Conservation (phyloP, 2,329 filamentous ascomycete species). For the Ophiocordyceps camponoti-floridani region DNA sequence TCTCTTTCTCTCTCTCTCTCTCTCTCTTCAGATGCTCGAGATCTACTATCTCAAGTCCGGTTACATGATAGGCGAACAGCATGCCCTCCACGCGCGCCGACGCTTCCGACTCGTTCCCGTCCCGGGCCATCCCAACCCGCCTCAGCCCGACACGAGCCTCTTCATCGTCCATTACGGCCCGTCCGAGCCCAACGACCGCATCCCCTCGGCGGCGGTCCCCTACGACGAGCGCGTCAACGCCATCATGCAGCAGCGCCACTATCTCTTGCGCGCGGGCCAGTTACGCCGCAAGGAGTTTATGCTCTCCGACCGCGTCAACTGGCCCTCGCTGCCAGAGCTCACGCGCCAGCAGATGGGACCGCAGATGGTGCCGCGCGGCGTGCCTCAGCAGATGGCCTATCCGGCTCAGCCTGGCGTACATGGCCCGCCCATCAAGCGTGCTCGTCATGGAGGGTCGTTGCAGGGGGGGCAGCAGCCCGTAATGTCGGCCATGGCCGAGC, state of each 20-base stretch:
- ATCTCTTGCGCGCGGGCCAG: constrained; percentile 57
- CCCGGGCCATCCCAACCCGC: constrained; percentile 50
- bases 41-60: constrained; percentile 71
- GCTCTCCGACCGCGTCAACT: constrained; percentile 74
- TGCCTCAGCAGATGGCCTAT: constrained; percentile 45
- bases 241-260: constrained; percentile 42
- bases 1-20: not conserved
- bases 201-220: constrained; percentile 51
- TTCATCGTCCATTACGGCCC: constrained; percentile 87
- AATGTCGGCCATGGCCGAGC: constrained; percentile 22
- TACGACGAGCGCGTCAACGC: constrained; percentile 42
- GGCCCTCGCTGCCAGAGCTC: constrained; percentile 61
- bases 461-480: constrained; percentile 18
- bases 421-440: constrained; percentile 37
- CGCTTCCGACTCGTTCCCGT: constrained; percentile 71
- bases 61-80: constrained; percentile 57
- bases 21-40: constrained; percentile 52
- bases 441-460: constrained; percentile 22
- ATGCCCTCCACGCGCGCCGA: constrained; percentile 61
- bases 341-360: constrained; percentile 31
- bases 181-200: constrained; percentile 53
- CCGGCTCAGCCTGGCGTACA: constrained; percentile 28
- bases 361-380: constrained; percentile 24
- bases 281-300: constrained; percentile 87
- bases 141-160: constrained; percentile 60